Conservation (phyloP, 208 protist genomes). For the Wallacemonas sp. region DNA sequence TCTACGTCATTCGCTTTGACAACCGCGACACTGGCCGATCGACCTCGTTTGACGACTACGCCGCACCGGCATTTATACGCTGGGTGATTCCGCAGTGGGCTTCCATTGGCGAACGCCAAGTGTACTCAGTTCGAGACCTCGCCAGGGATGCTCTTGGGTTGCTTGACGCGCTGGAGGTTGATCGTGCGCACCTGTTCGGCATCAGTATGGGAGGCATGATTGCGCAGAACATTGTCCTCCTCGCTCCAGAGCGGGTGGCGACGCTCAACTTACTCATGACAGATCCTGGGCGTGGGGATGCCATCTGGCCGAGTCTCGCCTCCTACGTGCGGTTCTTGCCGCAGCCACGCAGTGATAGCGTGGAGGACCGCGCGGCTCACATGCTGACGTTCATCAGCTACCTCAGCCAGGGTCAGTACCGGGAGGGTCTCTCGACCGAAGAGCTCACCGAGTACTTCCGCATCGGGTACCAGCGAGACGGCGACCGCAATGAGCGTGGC, state of each 20-base stretch:
- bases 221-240: conserved; percentile 65
- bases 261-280: conserved; percentile 64
- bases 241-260: conserved; percentile 46
- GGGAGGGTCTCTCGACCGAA: conserved; percentile 6
- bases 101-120: conserved; percentile 35
- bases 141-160: conserved; percentile 61
- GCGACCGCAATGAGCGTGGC: conserved; percentile 22
- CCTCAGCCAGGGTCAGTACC: conserved; percentile 39
- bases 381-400: conserved; percentile 40
- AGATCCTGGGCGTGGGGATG: conserved; percentile 37
- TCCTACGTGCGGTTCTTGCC: conserved; percentile 37
- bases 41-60: conserved; percentile 53
- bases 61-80: conserved; percentile 28
- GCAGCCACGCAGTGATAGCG: conserved; percentile 34
- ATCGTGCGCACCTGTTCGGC: conserved; percentile 64
- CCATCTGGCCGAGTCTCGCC: conserved; percentile 26
- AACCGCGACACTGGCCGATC: conserved; percentile 70
- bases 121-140: conserved; percentile 73
- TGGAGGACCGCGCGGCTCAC: conserved; percentile 41
- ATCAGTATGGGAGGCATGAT: conserved; percentile 84
- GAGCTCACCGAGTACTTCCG: conserved; percentile 24
- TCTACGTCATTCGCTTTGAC: conserved; percentile 80
- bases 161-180: conserved; percentile 46
- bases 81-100: conserved; percentile 45
- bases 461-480: conserved; percentile 13